Evolutionary conservation across 1,139 yeast species (phyloP), one percentile per base, ranked within the genome.

Genomic region (Candida tetrigidarum): DNA sequence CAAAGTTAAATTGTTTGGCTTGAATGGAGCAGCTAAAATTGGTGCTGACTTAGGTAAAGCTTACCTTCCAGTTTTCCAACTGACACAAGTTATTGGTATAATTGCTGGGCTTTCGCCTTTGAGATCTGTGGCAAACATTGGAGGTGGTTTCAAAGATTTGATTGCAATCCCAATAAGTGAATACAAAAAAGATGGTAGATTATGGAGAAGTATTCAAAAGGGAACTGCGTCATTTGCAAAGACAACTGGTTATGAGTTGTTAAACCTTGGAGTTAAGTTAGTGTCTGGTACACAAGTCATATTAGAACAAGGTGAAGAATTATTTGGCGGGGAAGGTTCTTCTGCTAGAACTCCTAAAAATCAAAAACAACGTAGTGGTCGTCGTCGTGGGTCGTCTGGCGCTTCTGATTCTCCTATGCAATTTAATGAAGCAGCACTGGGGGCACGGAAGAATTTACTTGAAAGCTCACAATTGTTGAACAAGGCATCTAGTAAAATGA

Each of bases 271-370:
- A 0, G 96, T 88, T 0, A 89, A 86, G 56, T 61, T 92, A 29
- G 95, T 96, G 1, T 86, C 92, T 4, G 97, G 97, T 0, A 89
- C 97, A 0, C 97, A 91, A 59, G 83, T 84, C 0, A 64, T 89
- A 8, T 67, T 92, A 42, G 97, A 91, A 54, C 82, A 80, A 48
- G 86, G 96, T 0, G 98, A 92, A 59, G 86, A 82, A 50, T 76
- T 78, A 4, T 67, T 87, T 45, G 92, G 92, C 2, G 92, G 92
- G 1, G 74, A 74, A 49, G 91, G 91, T 0, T 64, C 82, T 0
- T 60, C 74, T 9, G 73, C 74, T 30, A 59, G 83, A 46, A 41
- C 48, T 20, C 59, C 61, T 2, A 32, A 12, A 9, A 37, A 37
- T 30, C 33, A 41, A 23, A 6, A 9, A 19, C 27, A 22, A 8